Evolutionary conservation across 208 protist species (phyloP), one percentile per base, ranked within the genome.

Genomic region (Trypanosoma boissoni): DNA sequence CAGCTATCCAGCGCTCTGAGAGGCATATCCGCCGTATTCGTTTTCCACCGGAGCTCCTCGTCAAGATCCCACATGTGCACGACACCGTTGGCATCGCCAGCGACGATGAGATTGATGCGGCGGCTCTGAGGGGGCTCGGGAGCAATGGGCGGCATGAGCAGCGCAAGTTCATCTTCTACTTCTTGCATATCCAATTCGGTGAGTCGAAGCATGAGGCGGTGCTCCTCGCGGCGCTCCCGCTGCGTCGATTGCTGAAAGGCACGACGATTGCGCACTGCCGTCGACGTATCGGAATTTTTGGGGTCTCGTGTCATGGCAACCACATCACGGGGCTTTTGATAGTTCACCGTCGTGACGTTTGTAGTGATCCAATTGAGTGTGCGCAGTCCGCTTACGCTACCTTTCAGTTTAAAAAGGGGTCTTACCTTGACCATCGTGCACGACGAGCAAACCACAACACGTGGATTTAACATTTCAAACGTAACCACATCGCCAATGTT

Each of bases 61-160:
- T 91, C 83, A 1, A 95, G 64, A 55, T 95, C 86, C 86, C 88
- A 95, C n/a, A 95, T 27, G 58, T 92, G 85, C 43, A 95, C 64
- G 2, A 69, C 76, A 24, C 88, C 88, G 27, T 84, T 56, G 37
- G 66, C 82, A 56, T 95, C 88, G 6, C 85, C 76, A 7, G 88
- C 85, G 8, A 95, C 54, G 32, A 95, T 64, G 12, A 95, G 42
- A 61, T 95, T 88, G 8, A 95, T 70, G 5, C 86, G 82, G 39
- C 76, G 72, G 18, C 70, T 71, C 66, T 92, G 86, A 12, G 48
- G 14, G 9, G 85, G 80, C 58, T 95, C 85, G 8, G 36, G 20
- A 5, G 76, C 64, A 24, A 92, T 70, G 3, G 80, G 77, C 20
- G 88, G 88, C 72, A 95, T 66, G 66, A 91, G 63, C 18, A 50